These are phyloP conservation scores for Fraxinus americana DNA, from an alignment of 257 asterid species.

Conservation along the genomic window DNA sequence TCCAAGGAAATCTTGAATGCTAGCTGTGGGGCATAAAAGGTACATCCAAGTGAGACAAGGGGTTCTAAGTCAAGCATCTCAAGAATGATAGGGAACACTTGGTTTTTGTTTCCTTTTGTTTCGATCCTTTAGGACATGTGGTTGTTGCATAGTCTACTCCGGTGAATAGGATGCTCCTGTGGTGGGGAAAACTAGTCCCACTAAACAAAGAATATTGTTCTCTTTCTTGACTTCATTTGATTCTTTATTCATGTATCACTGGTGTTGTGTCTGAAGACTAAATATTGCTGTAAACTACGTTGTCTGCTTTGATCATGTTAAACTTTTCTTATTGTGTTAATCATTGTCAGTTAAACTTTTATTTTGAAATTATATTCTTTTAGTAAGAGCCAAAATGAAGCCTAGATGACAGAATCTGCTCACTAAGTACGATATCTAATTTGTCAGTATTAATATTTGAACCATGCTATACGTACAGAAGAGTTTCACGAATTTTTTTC, in stretches of 20 bases:
- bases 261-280: neutral
- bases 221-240: conserved; percentile 11
- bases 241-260: neutral
- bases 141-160: neutral
- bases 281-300: neutral
- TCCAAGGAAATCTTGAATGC: neutral
- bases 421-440: no score
- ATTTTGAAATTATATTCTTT: neutral
- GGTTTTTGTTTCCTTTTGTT: neutral
- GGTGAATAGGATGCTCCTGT: neutral
- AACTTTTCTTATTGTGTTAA: neutral
- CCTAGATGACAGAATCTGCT: no score
- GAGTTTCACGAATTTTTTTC: no score
- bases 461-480: no score
- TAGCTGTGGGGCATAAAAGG: neutral
- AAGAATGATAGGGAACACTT: conserved; percentile 8
- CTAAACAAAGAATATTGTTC: conserved; percentile 11
- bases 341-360: neutral
- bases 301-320: neutral
- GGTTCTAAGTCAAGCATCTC: neutral
- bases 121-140: neutral
- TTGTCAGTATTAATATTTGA: no score
- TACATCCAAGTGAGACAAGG: neutral
- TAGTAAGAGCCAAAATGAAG: no score
- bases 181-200: neutral